phyloP scores from a whole-genome alignment of 176 grass and related monocot species.

The Elymus sibiricus region DNA sequence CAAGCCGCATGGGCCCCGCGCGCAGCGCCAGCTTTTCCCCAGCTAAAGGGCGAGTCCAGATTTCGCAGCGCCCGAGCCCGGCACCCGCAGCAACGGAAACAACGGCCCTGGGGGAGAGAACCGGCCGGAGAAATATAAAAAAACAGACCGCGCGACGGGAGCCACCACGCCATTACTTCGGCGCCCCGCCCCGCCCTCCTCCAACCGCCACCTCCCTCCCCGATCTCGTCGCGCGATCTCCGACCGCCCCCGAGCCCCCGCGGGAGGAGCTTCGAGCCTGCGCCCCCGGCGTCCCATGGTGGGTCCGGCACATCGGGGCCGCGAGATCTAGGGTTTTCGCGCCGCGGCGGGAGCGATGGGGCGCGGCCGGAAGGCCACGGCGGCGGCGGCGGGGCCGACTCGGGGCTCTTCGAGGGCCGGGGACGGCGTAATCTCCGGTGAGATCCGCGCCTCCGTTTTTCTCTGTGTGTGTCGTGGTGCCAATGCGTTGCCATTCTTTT shows the following conservation, averaged over 20 bases:
- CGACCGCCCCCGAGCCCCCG: not conserved
- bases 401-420: constrained; percentile 24
- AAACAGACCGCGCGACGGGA: constrained; percentile 20
- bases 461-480: not conserved
- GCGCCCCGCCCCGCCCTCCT: not conserved
- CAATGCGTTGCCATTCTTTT: not conserved
- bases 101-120: constrained; percentile 21
- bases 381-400: not conserved
- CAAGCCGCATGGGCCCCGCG: not conserved
- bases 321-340: constrained; percentile 54
- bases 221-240: constrained; percentile 15
- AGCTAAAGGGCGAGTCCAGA: not conserved
- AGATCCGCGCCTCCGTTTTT: constrained; percentile 23
- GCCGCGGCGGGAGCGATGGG: constrained; percentile 32
- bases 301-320: not conserved
- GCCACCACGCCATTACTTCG: constrained; percentile 11
- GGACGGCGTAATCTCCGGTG: constrained; percentile 35
- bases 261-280: not conserved
- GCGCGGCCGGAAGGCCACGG: constrained; percentile 25
- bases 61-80: not conserved
- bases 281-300: constrained; percentile 28
- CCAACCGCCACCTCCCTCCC: not conserved
- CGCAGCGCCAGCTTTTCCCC: not conserved
- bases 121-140: constrained; percentile 11
- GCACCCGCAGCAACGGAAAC: constrained; percentile 37